Conservation (phyloP, 2,329 filamentous ascomycete genomes). For the Fusarium sp. region DNA sequence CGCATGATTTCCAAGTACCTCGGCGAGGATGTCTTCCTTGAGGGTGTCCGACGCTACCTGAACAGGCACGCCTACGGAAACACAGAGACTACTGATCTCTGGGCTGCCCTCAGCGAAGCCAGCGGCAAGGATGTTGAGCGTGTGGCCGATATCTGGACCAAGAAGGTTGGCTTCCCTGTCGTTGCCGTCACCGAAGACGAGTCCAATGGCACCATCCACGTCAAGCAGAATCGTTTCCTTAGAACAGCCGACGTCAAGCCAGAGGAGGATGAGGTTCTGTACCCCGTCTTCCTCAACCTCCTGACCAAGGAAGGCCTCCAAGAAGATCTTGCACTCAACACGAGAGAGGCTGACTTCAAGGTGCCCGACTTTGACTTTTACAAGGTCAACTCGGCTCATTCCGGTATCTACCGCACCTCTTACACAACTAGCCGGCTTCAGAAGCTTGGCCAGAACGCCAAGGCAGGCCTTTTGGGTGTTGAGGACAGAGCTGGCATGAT, state of each 20-base stretch:
- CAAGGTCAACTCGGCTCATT: constrained; percentile 97
- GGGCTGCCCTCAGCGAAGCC: constrained; percentile 87
- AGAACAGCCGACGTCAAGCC: constrained; percentile 93
- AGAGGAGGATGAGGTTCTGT: constrained; percentile 89
- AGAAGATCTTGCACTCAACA: constrained; percentile 72
- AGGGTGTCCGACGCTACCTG: constrained; percentile 90
- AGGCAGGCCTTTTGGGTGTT: constrained; percentile 76
- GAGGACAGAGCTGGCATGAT: constrained; percentile 97
- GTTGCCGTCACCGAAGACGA: constrained; percentile 80
- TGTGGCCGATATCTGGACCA: constrained; percentile 97
- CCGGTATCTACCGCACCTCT: constrained; percentile 89
- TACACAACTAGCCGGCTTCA: constrained; percentile 86
- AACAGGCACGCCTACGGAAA: constrained; percentile 98
- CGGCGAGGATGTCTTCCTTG: constrained; percentile 91
- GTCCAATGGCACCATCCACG: constrained; percentile 77
- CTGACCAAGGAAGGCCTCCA: constrained; percentile 87
- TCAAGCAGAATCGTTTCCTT: constrained; percentile 96
- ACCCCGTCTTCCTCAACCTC: constrained; percentile 89
- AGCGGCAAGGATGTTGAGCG: constrained; percentile 91
- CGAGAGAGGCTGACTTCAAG: constrained; percentile 81
- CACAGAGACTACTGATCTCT: constrained; percentile 90
- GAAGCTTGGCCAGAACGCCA: constrained; percentile 90
- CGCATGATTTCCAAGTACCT: constrained; percentile 98
- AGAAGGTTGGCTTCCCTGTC: constrained; percentile 94
- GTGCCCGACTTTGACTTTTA: constrained; percentile 87